Evolutionary conservation across 495 filamentous ascomycete species (phyloP), one percentile per base, ranked within the genome.

Genomic region (Emericellopsis terricola): DNA sequence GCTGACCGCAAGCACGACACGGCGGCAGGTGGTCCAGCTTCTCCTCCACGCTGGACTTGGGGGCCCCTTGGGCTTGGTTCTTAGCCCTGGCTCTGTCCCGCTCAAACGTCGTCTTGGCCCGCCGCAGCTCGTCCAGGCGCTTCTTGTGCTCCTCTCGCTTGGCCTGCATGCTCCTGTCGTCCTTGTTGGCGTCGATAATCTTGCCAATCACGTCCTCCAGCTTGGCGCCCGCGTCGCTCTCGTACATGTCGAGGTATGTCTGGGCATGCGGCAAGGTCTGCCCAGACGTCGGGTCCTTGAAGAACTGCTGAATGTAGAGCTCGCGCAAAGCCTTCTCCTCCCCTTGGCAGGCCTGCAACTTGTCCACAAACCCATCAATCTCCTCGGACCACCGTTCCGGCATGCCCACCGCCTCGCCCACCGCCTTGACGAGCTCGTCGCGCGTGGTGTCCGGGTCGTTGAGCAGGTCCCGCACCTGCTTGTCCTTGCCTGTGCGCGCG

Each of bases 61-160:
- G 46, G 15, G 51, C 45, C 6, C 19, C 23, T 17, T 35, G 33
- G n/a, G 15, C 17, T 13, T 19, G 35, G 35, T 15, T 29, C 17
- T 23, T 31, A 31, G 27, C 35, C 28, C 27, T 18, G 13, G 17
- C 23, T 20, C 15, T 32, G 18, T 38, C 32, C 8, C 23, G 19
- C 34, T 59, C 56, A 33, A 60, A 50, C 6, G 57, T 59, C 21
- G 56, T 50, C 31, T 51, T 50, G n/a, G 54, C 61, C 15, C 60
- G 41, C 27, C 43, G 47, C 9, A 65, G 53, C 23, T 62, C 54
- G 20, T 58, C 50, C 2, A 64, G 45, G 17, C 55, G 48, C 39
- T 52, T 40, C 13, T 50, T 45, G 8, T 57, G 40, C 18, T 45
- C 44, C 15, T 47, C 46, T n/a, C 48, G 51, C 38, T 61, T 48